Evolutionary conservation across 1,139 yeast species (phyloP).

Genomic region (Zygoascus sp.): DNA sequence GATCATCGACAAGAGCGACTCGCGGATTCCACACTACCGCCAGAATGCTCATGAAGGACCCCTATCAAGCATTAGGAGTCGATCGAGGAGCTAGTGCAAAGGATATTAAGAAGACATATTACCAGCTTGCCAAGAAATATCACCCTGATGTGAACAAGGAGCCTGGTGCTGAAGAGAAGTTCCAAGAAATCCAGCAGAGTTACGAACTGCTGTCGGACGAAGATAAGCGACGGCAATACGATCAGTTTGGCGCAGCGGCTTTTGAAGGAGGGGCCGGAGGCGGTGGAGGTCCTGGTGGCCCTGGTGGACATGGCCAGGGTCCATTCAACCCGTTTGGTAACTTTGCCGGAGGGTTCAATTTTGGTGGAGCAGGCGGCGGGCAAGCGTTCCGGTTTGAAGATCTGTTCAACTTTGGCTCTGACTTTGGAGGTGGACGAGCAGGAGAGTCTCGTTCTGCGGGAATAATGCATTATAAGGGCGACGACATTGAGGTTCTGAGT

Average conservation of each 20-base stretch:
- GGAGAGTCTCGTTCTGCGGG: constrained; percentile 31
- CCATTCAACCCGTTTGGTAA: constrained; percentile 36
- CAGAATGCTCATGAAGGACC: constrained; percentile 50
- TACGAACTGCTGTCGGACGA: constrained; percentile 89
- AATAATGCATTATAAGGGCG: constrained; percentile 80
- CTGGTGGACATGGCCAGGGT: constrained; percentile 38
- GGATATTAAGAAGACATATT: constrained; percentile 90
- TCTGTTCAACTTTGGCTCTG: constrained; percentile 61
- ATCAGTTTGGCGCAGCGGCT: constrained; percentile 85
- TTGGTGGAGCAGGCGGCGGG: constrained; percentile 47
- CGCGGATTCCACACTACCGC: constrained; percentile 9
- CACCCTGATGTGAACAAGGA: constrained; percentile 98
- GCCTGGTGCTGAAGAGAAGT: constrained; percentile 76
- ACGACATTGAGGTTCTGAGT: constrained; percentile 76
- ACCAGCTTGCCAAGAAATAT: constrained; percentile 83
- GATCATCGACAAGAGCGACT: not conserved
- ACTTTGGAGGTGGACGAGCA: constrained; percentile 35
- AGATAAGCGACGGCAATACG: constrained; percentile 81
- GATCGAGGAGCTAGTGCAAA: constrained; percentile 64
- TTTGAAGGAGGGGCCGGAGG: constrained; percentile 62
- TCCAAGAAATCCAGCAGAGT: constrained; percentile 91
- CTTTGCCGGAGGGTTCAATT: constrained; percentile 44
- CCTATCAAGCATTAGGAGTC: constrained; percentile 80
- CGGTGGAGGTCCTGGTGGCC: constrained; percentile 33
- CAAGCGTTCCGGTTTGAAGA: constrained; percentile 71